phyloP scores from a whole-genome alignment of 345 rosid species.

The Stellera chamaejasme region DNA sequence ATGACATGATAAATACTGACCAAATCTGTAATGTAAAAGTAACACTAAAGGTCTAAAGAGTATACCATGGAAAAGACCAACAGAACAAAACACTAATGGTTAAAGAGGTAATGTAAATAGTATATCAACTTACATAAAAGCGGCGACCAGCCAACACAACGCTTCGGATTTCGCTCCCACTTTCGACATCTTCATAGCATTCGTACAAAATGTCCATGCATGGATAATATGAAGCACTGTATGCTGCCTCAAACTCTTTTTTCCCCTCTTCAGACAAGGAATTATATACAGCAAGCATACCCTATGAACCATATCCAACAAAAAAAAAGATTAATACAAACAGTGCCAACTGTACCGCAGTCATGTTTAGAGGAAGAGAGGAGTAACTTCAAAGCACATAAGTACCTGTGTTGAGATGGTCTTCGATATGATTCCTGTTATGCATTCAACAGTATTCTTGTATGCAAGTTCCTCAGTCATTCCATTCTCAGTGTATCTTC shows the following conservation, averaged over 20 bases:
- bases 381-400: not conserved
- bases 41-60: too few relatives aligned
- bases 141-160: conserved; percentile 94
- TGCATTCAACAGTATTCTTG: conserved; percentile 88
- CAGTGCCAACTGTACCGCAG: not conserved
- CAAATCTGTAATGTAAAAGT: too few relatives aligned
- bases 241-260: conserved; percentile 67
- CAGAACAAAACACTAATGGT: not conserved
- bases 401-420: conserved; percentile 79
- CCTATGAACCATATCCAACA: conserved; percentile 31
- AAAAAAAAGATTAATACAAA: not conserved
- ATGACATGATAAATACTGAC: not conserved
- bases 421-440: conserved; percentile 71
- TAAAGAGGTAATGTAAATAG: not conserved
- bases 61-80: not conserved
- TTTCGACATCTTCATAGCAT: conserved; percentile 85
- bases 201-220: conserved; percentile 87
- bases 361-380: not conserved
- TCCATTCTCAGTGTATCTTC: conserved; percentile 72
- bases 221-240: conserved; percentile 72
- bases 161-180: conserved; percentile 75
- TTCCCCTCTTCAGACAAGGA: conserved; percentile 70
- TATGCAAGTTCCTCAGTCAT: conserved; percentile 74
- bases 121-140: conserved; percentile 48
- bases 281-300: conserved; percentile 85